Evolutionary conservation across 73 alveolate species (phyloP).

Genomic region (Tetrahymena borealis): DNA sequence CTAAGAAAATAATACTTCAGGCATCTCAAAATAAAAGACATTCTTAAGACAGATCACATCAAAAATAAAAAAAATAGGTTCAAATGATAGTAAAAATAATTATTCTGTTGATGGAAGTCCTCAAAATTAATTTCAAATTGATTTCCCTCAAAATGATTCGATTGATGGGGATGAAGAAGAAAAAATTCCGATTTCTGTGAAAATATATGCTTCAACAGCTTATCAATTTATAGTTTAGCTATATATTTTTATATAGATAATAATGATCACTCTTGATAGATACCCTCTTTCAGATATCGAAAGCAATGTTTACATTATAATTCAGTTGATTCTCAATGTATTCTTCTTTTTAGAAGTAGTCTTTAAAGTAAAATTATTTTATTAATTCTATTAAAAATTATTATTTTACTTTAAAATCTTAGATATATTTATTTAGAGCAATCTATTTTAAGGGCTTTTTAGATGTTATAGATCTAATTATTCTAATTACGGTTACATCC

Average conservation of each 20-base stretch:
- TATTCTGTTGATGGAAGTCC: neutral
- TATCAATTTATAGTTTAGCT: neutral
- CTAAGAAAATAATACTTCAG: neutral
- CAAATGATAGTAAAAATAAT: neutral
- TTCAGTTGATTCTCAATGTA: neutral
- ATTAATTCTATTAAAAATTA: neutral
- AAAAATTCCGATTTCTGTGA: neutral
- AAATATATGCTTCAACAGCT: neutral
- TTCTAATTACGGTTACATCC: neutral
- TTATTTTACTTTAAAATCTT: neutral
- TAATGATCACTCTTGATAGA: neutral
- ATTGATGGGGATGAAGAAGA: neutral
- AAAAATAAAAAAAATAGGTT: neutral
- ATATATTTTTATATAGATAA: neutral
- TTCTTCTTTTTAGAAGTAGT: neutral
- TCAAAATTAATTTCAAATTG: too few relatives aligned
- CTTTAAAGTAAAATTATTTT: neutral
- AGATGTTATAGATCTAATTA: neutral
- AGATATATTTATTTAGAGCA: neutral
- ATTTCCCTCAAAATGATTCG: too few relatives aligned
- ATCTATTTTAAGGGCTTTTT: neutral
- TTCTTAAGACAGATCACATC: neutral
- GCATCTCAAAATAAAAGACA: neutral
- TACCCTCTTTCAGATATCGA: neutral
- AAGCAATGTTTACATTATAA: neutral